Conservation (phyloP, 1,284 basidiomycete genomes). For the Sporisorium iseilematis-ciliati region DNA sequence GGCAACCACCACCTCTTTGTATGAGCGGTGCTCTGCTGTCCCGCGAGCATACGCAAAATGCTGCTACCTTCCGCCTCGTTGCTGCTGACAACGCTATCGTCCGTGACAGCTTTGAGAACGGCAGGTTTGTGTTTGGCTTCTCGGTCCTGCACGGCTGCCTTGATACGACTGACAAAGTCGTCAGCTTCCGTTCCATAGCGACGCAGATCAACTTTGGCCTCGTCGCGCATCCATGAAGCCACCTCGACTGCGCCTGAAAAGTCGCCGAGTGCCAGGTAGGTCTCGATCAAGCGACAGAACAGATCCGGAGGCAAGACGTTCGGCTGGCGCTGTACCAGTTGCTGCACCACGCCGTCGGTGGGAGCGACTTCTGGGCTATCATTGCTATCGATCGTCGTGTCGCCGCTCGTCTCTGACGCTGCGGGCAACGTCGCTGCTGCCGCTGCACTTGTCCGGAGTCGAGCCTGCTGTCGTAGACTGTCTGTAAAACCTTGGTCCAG, state of each 20-base stretch:
- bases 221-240: slow-evolving; percentile 53
- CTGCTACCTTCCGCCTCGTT: slow-evolving; percentile 11
- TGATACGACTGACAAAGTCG: slow-evolving; percentile 38
- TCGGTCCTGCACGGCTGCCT: slow-evolving; percentile 16
- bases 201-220: slow-evolving; percentile 34
- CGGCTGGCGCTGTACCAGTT: slow-evolving; percentile 1
- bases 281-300: slow-evolving; percentile 36
- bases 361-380: neutral
- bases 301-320: slow-evolving; percentile 32
- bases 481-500: slow-evolving; percentile 9
- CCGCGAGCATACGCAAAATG: slow-evolving; percentile 41
- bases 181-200: slow-evolving; percentile 1
- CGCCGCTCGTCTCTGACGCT: neutral
- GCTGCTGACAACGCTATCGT: neutral
- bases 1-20: slow-evolving; percentile 43
- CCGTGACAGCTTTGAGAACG: neutral
- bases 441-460: slow-evolving; percentile 6
- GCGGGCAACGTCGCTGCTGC: slow-evolving; percentile 16
- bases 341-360: slow-evolving; percentile 14
- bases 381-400: neutral
- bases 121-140: neutral
- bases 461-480: neutral
- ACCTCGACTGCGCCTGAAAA: slow-evolving; percentile 40
- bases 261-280: slow-evolving; percentile 37
- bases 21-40: slow-evolving; percentile 32